These are phyloP conservation scores for Trichoderma asperelloides DNA, from an alignment of 495 filamentous ascomycete genomes.

Conservation along the genomic window DNA sequence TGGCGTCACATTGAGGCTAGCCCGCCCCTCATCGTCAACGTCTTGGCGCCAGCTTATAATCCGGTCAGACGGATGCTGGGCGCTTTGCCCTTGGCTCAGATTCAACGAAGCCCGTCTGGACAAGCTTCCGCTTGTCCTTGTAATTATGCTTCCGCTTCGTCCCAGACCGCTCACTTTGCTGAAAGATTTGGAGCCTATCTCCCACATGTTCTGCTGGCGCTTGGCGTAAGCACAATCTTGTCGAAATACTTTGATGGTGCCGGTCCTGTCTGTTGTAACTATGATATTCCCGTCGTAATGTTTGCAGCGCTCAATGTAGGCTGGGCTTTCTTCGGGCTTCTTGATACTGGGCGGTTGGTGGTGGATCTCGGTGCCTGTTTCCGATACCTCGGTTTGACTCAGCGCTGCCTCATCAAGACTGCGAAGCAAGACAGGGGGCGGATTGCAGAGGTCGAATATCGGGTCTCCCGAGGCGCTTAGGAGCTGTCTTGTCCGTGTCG, in stretches of 20 bases:
- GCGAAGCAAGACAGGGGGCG: conserved; percentile 78
- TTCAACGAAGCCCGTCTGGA: conserved; percentile 46
- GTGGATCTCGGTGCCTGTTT: background rate
- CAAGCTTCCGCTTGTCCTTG: conserved; percentile 44
- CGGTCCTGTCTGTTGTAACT: conserved; percentile 79
- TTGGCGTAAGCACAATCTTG: conserved; percentile 76
- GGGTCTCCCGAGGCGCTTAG: conserved; percentile 79
- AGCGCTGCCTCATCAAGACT: conserved; percentile 43
- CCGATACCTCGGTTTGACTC: conserved; percentile 14
- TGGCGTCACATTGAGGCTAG: conserved; percentile 23
- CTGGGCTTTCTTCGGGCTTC: conserved; percentile 42
- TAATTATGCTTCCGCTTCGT: conserved; percentile 55
- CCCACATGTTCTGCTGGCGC: conserved; percentile 53
- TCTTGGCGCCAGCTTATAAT: conserved; percentile 89
- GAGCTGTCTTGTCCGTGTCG: conserved; percentile 64
- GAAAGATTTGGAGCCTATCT: conserved; percentile 67
- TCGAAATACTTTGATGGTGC: conserved; percentile 85
- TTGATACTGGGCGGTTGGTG: conserved; percentile 17
- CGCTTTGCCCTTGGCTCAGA: conserved; percentile 23
- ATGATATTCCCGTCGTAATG: conserved; percentile 88
- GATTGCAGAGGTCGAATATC: conserved; percentile 92
- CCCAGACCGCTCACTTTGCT: conserved; percentile 56
- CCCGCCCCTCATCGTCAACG: conserved; percentile 35
- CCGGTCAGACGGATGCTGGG: conserved; percentile 61
- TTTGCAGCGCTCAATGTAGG: conserved; percentile 61